Evolutionary conservation across 441 rosid genomes (phyloP), one percentile per base, ranked within the genome.

Genomic region (Adansonia gregorii): DNA sequence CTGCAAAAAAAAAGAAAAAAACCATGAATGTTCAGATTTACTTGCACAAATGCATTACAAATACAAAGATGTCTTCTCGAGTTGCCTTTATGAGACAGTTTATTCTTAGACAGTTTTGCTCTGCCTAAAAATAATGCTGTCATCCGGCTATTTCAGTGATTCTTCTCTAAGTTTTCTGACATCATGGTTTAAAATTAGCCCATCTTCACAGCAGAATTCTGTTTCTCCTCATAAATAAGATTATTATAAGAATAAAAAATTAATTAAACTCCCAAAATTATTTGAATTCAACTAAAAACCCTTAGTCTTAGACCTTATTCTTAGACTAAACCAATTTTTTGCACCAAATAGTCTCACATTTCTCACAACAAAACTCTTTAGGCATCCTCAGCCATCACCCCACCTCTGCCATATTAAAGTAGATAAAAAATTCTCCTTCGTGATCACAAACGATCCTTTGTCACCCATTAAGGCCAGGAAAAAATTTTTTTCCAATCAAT

Each of bases 1-100:
- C 99, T 96, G 93, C 84, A 85, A 74, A 75, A 78, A 61, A 69
- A 11, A 24, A 24, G n/a, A 24, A 31, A 1, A 31, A 31, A 31
- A 31, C 35, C 11, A 31, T 0, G 11, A 49, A 17, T 39, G 17
- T 64, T 75, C 22, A 61, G 14, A n/a, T 24, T 76, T 65, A 76
- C 41, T 52, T n/a, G n/a, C 49, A 39, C 31, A 58, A 54, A 12
- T 41, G 11, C 67, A 17, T 27, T 55, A n/a, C 8, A 24, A 22
- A 11, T 58, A 56, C 14, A 43, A 45, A 43, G 31, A 67, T 4
- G 14, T 19, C 54, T 35, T 64, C 9, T 39, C 19, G 22, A 31
- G 20, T 41, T 17, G 70, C 17, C 52, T 14, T 3, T n/a, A 66
- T 66, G 22, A 66, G 54, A 41, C 22, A 55, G 22, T 55, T n/a